Evolutionary conservation across 164 flowering plant species (phyloP).

Genomic region (Dillenia suffruticosa): DNA sequence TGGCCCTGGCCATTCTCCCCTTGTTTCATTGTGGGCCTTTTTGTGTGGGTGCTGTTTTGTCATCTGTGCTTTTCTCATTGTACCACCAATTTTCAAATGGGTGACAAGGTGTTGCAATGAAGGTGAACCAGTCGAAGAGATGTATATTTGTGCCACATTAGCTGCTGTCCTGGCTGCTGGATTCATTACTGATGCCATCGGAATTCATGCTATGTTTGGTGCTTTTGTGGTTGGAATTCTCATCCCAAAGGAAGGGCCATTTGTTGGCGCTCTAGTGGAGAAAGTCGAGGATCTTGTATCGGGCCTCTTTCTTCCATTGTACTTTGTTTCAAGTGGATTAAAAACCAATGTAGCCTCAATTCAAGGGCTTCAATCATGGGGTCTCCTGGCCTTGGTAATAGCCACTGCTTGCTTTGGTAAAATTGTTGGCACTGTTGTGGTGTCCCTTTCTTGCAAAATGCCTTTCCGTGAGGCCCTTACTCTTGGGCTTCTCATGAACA

Average conservation of each 20-base stretch:
- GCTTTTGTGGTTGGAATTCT: slow-evolving; percentile 32
- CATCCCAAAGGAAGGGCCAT: slow-evolving; percentile 51
- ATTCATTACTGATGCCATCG: slow-evolving; percentile 25
- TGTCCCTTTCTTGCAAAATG: slow-evolving; percentile 28
- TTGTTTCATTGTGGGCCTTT: slow-evolving; percentile 27
- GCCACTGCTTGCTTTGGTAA: slow-evolving; percentile 33
- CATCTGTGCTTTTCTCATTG: background rate
- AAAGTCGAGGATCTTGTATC: slow-evolving; percentile 67
- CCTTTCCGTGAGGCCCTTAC: slow-evolving; percentile 41
- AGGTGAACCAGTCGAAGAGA: slow-evolving; percentile 27
- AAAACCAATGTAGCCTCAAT: slow-evolving; percentile 37
- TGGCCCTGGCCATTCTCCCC: slow-evolving; percentile 22
- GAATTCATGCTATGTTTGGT: slow-evolving; percentile 36
- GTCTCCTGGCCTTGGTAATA: slow-evolving; percentile 26
- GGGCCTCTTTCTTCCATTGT: slow-evolving; percentile 37
- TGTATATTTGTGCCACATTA: slow-evolving; percentile 23
- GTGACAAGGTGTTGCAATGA: slow-evolving; percentile 20
- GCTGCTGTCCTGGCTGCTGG: slow-evolving; percentile 20
- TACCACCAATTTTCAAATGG: slow-evolving; percentile 10
- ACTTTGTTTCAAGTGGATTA: slow-evolving; percentile 29
- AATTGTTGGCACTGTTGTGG: slow-evolving; percentile 29
- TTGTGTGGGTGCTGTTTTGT: slow-evolving; percentile 21
- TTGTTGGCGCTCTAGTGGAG: slow-evolving; percentile 50
- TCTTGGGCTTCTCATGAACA: slow-evolving; percentile 60
- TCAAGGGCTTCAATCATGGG: slow-evolving; percentile 26